These are phyloP conservation scores for Ordospora colligata DNA, from an alignment of 371 early-diverging fungal genomes.

Conservation along the genomic window DNA sequence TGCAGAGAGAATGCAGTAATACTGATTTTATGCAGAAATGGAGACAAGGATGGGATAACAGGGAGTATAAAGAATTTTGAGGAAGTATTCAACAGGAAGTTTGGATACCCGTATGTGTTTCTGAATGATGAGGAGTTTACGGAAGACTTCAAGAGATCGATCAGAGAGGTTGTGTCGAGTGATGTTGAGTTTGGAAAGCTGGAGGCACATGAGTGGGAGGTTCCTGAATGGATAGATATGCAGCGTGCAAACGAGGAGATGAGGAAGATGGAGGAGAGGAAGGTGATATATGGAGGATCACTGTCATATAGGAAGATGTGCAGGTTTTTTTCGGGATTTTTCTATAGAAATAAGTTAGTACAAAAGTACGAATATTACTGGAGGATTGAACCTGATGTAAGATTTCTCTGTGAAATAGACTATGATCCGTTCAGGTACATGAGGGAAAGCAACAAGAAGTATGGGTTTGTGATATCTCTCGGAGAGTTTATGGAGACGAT, in stretches of 20 bases:
- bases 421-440: conserved; percentile 74
- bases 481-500: conserved; percentile 70
- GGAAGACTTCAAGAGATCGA: conserved; percentile 65
- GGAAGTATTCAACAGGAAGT: conserved; percentile 69
- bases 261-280: conserved; percentile 64
- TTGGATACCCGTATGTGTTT: conserved; percentile 72
- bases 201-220: conserved; percentile 69
- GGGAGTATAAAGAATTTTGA: conserved; percentile 68
- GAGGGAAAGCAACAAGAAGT: conserved; percentile 68
- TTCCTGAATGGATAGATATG: conserved; percentile 70
- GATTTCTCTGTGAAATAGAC: conserved; percentile 70
- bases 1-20: conserved; percentile 59
- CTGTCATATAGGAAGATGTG: conserved; percentile 85
- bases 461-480: conserved; percentile 69
- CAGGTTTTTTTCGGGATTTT: conserved; percentile 75
- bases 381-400: conserved; percentile 81
- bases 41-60: conserved; percentile 66
- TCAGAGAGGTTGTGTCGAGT: conserved; percentile 55
- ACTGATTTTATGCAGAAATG: conserved; percentile 64
- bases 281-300: conserved; percentile 70
- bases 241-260: conserved; percentile 64
- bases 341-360: conserved; percentile 71
- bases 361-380: conserved; percentile 79
- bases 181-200: conserved; percentile 66
- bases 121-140: conserved; percentile 68